Base-by-base conservation (phyloP, 2,329 filamentous ascomycete species). In the Alternaria ethzedia region DNA sequence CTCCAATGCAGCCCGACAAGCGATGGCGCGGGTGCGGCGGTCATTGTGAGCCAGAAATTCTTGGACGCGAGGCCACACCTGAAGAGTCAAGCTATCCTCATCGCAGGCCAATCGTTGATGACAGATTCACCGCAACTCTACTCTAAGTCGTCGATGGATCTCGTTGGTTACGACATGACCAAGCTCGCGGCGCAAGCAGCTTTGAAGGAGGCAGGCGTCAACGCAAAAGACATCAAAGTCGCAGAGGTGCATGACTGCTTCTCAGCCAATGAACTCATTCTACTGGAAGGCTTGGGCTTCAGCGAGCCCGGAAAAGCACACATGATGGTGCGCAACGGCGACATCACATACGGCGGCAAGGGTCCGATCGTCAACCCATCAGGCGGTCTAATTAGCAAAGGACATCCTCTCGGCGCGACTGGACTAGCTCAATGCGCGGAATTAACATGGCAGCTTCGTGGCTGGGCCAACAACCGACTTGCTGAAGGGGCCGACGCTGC, bases 221-320 rank as follows among this genome's bases (percentile, higher is more conserved):
- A 82, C 7, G 83, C 91, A 0, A 82, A 83, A 45, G 91, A 97
- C 72, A 86, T 95, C 64, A 90, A 91, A 75, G 91, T 98, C 13
- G 92, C 92, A 72, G 95, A 98, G 83, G 83, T 98, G 63, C 95
- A 98, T 81, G 95, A 98, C 83, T 98, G 95, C 83, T 98, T 98
- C 86, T 94, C 91, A 13, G 90, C 94, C 20, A 98, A 98, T 78
- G 93, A 97, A 84, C 91, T 97, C 89, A 87, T 96, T 57, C 88
- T 89, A 0, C 88, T 98, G 43, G 94, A 97, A 78, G 92, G 92
- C 0, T 85, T 98, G 3, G 94, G 93, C 1, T 86, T 98, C 21
- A 78, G 86, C 51, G 89, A 90, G 64, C 88, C 86, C 5, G 95
- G 95, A 7, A 95, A 93, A 80, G 95, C 95, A 0, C 94, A 97